Evolutionary conservation across 1,284 basidiomycete genomes (phyloP), one percentile per base, ranked within the genome.

Genomic region (Mycosarcoma mackinlayi): DNA sequence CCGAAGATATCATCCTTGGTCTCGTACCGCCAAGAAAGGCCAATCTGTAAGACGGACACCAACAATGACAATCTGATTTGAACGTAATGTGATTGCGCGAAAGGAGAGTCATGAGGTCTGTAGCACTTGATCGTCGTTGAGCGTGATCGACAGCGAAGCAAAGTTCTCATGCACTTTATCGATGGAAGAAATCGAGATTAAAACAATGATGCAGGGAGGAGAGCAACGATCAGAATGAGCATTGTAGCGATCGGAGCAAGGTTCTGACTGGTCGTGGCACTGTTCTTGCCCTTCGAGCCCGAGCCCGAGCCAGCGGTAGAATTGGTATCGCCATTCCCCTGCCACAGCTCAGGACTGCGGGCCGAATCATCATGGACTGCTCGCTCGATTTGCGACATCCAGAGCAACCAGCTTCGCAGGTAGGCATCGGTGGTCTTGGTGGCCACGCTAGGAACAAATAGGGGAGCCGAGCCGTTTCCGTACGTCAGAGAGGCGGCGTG

Each of bases 291-390:
- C 18, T 21, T 24, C 9, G 28, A 23, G 4, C 31, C 42, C 9
- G 60, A 35, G 13, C n/a, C 40, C 13, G 59, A 23, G 6, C 27
- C 35, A 6, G 35, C 18, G 13, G 10, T 9, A n/a, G 35, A 23
- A 19, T n/a, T n/a, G n/a, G n/a, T n/a, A n/a, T 14, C 42, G 1
- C 37, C 42, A 10, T 41, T 28, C 6, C 57, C 52, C 25, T 56
- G 34, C 66, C 66, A 69, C 30, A 63, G 48, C 45, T 69, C 61
- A 4, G 67, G 67, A 23, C 53, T 60, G 23, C 67, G 56, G 6
- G 49, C 28, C 14, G 37, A 37, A 34, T 70, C 67, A 1, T 49
- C 67, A 18, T 24, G 42, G 30, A 70, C 44, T 11, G 19, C 28
- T 2, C 35, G 4, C 40, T 70, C 67, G 37, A 70, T 56, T 40